These are phyloP conservation scores for Nephelium lappaceum DNA, from an alignment of 345 rosid species.

Conservation along the genomic window DNA sequence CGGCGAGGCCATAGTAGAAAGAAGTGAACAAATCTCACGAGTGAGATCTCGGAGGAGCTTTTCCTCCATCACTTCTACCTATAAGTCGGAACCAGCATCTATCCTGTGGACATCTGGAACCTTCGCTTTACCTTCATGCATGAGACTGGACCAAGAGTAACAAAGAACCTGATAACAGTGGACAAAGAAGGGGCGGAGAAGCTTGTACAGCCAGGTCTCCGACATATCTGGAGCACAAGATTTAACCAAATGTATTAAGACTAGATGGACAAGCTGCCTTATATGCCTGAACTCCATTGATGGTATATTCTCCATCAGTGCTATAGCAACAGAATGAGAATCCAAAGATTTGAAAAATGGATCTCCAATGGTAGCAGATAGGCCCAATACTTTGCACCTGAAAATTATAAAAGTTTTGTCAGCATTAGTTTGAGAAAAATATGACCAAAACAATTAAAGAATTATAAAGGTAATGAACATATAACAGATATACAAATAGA, in stretches of 20 bases:
- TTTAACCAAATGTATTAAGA: constrained; percentile 59
- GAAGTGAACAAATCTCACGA: constrained; percentile 77
- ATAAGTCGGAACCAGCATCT: constrained; percentile 68
- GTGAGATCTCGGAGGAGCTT: constrained; percentile 84
- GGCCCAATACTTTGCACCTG: constrained; percentile 87
- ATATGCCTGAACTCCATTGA: constrained; percentile 92
- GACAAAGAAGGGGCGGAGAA: constrained; percentile 63
- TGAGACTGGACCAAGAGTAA: constrained; percentile 80
- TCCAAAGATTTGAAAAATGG: constrained; percentile 74
- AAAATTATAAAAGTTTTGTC: constrained; percentile 28
- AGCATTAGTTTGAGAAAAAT: not conserved
- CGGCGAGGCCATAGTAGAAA: constrained; percentile 68
- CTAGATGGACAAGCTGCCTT: constrained; percentile 78
- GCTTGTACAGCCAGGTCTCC: constrained; percentile 80
- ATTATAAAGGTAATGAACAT: not conserved
- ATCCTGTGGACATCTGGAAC: constrained; percentile 71
- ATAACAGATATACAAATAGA: not conserved
- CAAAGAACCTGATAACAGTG: constrained; percentile 68
- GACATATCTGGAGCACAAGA: constrained; percentile 72
- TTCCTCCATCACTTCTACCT: constrained; percentile 97
- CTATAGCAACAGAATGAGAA: constrained; percentile 51
- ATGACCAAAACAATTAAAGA: not conserved
- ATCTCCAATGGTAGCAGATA: constrained; percentile 77
- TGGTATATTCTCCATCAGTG: constrained; percentile 84
- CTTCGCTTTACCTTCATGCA: constrained; percentile 79